Conservation (phyloP, 768 basidiomycete genomes). For the Piloderma croceum region DNA sequence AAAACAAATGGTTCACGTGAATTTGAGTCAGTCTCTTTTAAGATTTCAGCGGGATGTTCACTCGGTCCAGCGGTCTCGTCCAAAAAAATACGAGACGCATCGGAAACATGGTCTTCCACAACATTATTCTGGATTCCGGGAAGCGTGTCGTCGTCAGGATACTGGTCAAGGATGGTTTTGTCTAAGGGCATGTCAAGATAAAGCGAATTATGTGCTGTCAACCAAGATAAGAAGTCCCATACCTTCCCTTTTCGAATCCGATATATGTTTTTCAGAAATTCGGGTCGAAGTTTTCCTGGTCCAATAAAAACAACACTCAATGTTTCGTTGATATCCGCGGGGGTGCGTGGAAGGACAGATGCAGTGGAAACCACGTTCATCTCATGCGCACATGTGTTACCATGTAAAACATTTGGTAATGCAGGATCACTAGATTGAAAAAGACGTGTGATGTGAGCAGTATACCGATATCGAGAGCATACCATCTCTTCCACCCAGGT, state of each 20-base stretch:
- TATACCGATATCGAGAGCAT: conserved; percentile 20
- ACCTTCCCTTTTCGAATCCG: conserved; percentile 18
- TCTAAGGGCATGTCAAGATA: too few species aligned
- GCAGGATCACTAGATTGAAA: conserved; percentile 19
- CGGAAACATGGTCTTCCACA: too few species aligned
- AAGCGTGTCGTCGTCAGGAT: conserved; percentile 16
- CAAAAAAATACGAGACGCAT: conserved; percentile 12
- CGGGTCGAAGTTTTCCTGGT: conserved; percentile 14
- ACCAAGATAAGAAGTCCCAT: conserved; percentile 20
- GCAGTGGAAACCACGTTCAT: too few species aligned
- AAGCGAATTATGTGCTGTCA: conserved; percentile 17
- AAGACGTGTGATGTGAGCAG: conserved; percentile 22
- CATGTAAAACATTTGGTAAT: too few species aligned
- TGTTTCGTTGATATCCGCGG: too few species aligned
- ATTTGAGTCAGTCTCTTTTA: conserved; percentile 16
- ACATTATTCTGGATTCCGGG: too few species aligned
- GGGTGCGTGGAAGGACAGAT: too few species aligned
- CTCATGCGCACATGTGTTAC: too few species aligned
- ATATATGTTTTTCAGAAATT: conserved; percentile 16
- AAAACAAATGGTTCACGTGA: conserved; percentile 25
- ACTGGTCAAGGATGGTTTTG: too few species aligned
- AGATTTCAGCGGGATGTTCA: conserved; percentile 18
- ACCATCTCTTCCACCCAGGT: too few species aligned
- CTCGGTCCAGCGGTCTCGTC: conserved; percentile 24
- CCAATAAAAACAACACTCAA: conserved; percentile 30